A percentile compares a stretch with the other conserved stretches of the same genome.
Conservation (phyloP, 805 yeast genomes). For the Kuraishia ogatae region DNA sequence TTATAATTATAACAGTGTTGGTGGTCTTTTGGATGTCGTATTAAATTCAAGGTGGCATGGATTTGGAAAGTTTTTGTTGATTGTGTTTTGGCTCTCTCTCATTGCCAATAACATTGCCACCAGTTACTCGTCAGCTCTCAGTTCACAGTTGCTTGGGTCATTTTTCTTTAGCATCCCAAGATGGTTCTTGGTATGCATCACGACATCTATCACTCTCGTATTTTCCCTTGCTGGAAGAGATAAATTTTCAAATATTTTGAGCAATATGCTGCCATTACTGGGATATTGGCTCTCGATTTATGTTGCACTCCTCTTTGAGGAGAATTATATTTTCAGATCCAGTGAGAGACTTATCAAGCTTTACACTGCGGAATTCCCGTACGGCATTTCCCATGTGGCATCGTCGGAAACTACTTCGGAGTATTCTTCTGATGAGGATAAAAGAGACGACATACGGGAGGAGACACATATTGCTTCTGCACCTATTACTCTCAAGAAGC, state of each 20-base stretch:
- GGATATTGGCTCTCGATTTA: conserved; percentile 89
- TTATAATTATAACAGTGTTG: conserved; percentile 56
- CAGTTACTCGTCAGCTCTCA: conserved; percentile 74
- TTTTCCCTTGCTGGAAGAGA: conserved; percentile 71
- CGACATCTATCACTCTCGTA: conserved; percentile 56
- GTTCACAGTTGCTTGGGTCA: conserved; percentile 56
- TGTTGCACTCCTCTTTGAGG: conserved; percentile 61
- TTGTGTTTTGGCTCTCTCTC: conserved; percentile 62
- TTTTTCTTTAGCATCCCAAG: conserved; percentile 57
- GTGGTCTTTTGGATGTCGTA: conserved; percentile 62
- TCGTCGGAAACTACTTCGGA: background rate
- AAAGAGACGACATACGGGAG: background rate
- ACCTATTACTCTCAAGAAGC: conserved; percentile 6
- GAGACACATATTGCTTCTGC: background rate
- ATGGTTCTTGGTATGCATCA: conserved; percentile 62
- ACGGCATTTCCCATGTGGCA: conserved; percentile 1
- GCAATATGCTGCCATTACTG: conserved; percentile 83
- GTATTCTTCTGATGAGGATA: background rate
- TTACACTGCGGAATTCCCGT: conserved; percentile 35
- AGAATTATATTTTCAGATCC: conserved; percentile 60
- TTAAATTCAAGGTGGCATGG: conserved; percentile 59
- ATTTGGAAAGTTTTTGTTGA: conserved; percentile 68
- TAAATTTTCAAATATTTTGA: conserved; percentile 62
- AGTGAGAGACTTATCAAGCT: conserved; percentile 31
- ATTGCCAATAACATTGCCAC: conserved; percentile 78